Evolutionary conservation across 257 asterid genomes (phyloP).

Genomic region (Solanum chilense): DNA sequence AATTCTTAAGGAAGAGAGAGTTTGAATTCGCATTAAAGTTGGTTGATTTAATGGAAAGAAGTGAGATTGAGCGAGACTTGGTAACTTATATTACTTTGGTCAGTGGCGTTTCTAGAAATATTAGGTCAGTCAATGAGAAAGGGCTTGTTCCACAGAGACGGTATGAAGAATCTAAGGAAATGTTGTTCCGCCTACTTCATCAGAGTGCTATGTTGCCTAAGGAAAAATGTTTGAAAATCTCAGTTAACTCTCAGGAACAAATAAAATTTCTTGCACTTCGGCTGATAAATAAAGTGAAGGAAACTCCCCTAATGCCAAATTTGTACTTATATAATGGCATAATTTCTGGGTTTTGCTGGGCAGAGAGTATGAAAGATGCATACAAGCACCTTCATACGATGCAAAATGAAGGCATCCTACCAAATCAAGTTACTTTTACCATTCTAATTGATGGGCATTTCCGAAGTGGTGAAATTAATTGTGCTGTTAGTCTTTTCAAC

Average conservation of each 20-base stretch:
- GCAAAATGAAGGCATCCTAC: conserved; percentile 33
- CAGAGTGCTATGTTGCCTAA: conserved; percentile 9
- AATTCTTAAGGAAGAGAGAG: conserved; percentile 40
- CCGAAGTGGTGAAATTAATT: conserved; percentile 26
- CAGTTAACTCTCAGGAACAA: conserved; percentile 17
- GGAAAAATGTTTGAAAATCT: conserved; percentile 4
- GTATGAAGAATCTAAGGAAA: conserved; percentile 22
- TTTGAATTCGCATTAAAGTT: conserved; percentile 37
- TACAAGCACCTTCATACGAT: conserved; percentile 27
- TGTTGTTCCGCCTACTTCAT: conserved; percentile 27
- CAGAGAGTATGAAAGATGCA: conserved; percentile 37
- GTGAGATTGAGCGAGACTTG: conserved; percentile 28
- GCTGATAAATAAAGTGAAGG: conserved; percentile 18
- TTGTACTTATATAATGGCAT: conserved; percentile 36
- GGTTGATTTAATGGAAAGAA: conserved; percentile 47
- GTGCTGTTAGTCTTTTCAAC: conserved; percentile 43
- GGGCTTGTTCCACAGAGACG: conserved; percentile 14
- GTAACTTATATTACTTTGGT: conserved; percentile 35
- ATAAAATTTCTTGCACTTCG: conserved; percentile 21
- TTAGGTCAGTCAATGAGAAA: conserved; percentile 14
- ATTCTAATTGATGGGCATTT: conserved; percentile 45
- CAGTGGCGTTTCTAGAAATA: conserved; percentile 42
- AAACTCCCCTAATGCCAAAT: conserved; percentile 17
- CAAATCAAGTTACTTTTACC: conserved; percentile 55
- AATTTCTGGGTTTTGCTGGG: conserved; percentile 37